Base-by-base conservation (phyloP, 192 early-diverging fungal species). In the Backusella tuberculispora region DNA sequence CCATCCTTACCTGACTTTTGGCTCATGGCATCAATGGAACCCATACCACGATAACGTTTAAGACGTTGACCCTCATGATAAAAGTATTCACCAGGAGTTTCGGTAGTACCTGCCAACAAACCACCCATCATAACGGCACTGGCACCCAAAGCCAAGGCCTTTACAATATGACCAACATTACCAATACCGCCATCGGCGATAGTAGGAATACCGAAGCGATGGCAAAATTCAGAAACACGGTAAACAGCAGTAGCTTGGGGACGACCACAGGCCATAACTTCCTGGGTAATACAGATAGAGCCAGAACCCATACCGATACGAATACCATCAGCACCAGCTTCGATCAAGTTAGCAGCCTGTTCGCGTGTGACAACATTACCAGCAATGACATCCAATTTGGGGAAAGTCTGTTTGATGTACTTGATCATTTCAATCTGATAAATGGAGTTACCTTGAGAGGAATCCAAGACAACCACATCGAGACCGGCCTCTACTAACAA, bases 31-130 rank as follows among this genome's bases (percentile, higher is more conserved):
- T 99, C 97, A 42, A 99, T 86, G 10, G 94, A 95, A 14, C 97
- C 97, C 97, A 99, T 99, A 71, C 96, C 97, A 73, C 97, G 96
- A 90, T 99, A 99, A 88, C 94, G 95, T 86, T 99, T 99, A 79
- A 99, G 84, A 56, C 96, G 90, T 87, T 97, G 91, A 72, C 97
- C 97, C 44, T 99, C 95, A 79, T 96, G 90, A 90, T 96, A 99
- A 79, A 95, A 99, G 91, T 97, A 99, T 71, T 96, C 96, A 64
- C 97, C 97, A 45, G 97, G 97, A 24, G 96, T 92, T 85, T 99
- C 97, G 66, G 91, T 85, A 15, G 96, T 97, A 41, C 97, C 96
- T 48, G 97, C 97, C 68, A 99, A 87, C 42, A 99, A 90, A 74
- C 92, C 89, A 48, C 96, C 97, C 96, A 99, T 99, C 97, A 99